Evolutionary conservation across 768 basidiomycete species (phyloP), one percentile per base, ranked within the genome.

Genomic region (Amanita subjunquillea): DNA sequence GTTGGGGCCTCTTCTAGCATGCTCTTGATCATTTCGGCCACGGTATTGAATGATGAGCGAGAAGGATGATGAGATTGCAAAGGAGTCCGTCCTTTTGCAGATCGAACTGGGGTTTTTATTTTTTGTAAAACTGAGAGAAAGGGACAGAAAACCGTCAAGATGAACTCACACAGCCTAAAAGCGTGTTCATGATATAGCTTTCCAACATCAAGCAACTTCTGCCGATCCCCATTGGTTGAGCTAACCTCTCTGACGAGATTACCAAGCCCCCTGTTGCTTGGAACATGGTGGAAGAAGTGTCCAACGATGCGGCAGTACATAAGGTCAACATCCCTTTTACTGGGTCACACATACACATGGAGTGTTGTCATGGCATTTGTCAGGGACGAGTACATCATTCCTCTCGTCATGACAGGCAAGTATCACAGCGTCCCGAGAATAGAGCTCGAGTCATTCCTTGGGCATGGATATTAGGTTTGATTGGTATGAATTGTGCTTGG

Each of bases 121-220:
- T 17, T 17, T 48, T 48, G 38, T 17, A 48, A 17, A 17, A 17
- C 17, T 17, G 17, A 22, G 46, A 20, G 46, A 45, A 45, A 45
- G 17, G 7, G 45, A 10, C 45, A 47, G 45, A 37, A 48, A 22
- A 48, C 47, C 22, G 34, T 36, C 34, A 37, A 34, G 47, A 57
- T 51, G 17, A 17, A 17, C 17, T 17, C 17, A 17, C 17, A 17
- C 17, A 17, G 37, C 50, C 62, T 45, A 44, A 65, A 60, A 60
- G 50, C 62, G 53, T 65, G 60, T 55, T 63, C 57, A 47, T 55
- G 58, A 55, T 67, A 64, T 56, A 60, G 54, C 42, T 60, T 54
- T 48, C 63, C 64, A 53, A 61, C 29, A 13, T 44, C 25, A 39
- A 61, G 54, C 46, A 52, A 63, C n/a, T 17, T 51, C 55, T 9